Percentiles rank a stretch among this genome's conserved stretches.
Conservation (phyloP, 345 rosid genomes). For the Acer campestre region DNA sequence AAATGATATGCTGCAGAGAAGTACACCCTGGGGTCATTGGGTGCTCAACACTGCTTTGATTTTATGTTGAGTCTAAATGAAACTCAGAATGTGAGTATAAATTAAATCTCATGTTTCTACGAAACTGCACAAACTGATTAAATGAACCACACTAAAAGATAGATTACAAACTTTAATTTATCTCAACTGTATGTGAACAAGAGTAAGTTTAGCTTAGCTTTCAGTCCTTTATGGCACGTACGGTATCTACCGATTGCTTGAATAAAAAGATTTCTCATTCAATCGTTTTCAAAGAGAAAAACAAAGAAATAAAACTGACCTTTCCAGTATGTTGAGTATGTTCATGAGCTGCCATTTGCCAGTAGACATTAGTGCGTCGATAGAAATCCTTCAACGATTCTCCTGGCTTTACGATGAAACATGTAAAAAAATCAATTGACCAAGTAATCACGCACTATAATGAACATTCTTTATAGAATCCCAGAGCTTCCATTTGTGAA, state of each 20-base stretch:
- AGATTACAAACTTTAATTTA: not conserved
- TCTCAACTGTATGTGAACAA: not conserved
- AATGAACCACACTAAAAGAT: not conserved
- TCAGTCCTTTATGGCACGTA: not conserved
- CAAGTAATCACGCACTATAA: not conserved
- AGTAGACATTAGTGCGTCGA: conserved; percentile 83
- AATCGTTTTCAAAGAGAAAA: not conserved
- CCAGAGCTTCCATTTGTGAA: not conserved
- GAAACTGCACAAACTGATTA: not conserved
- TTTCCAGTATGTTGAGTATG: conserved; percentile 98
- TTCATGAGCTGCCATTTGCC: conserved; percentile 99
- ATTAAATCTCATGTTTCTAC: not conserved
- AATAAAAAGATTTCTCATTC: conserved; percentile 2
- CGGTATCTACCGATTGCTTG: not conserved
- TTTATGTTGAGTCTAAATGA: not conserved
- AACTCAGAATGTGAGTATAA: not conserved
- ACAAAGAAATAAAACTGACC: conserved; percentile 44
- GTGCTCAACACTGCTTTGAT: not conserved
- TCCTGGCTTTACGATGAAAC: conserved; percentile 69
- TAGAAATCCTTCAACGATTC: conserved; percentile 93
- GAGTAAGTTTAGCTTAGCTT: not conserved
- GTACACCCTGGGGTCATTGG: not conserved
- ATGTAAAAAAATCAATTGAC: conserved; percentile 12
- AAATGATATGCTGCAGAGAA: not conserved
- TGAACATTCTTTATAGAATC: not conserved